A percentile compares a stretch with the other conserved stretches of the same genome.
Evolutionary conservation across 1,284 basidiomycete species (phyloP).

Genomic region (Lentinus polychrous): DNA sequence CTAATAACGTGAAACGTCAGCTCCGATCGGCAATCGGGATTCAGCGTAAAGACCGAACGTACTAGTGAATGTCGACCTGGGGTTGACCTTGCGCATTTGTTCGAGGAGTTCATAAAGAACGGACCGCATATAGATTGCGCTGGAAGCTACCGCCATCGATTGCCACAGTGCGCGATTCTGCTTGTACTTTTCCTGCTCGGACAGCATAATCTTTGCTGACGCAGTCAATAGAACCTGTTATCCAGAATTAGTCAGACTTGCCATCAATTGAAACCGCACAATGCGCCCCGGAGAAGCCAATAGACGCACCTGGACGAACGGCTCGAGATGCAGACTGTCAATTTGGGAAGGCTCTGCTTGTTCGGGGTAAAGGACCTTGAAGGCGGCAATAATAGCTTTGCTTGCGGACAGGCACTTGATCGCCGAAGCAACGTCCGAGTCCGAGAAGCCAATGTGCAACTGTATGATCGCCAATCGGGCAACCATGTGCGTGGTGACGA

Average conservation of each 20-base stretch:
- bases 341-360: background rate
- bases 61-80: constrained; percentile 1
- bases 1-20: too few relatives aligned
- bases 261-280: background rate
- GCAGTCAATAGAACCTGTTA: constrained; percentile 12
- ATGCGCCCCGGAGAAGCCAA: background rate
- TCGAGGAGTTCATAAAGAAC: constrained; percentile 3
- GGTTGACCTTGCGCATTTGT: constrained; percentile 3
- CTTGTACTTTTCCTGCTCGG: constrained; percentile 5
- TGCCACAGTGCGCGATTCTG: constrained; percentile 1
- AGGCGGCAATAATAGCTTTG: constrained; percentile 12
- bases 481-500: constrained; percentile 17
- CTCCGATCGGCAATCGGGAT: too few relatives aligned
- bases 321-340: constrained; percentile 8
- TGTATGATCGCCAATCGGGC: constrained; percentile 30
- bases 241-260: background rate
- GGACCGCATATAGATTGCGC: constrained; percentile 1
- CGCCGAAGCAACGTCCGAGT: constrained; percentile 8
- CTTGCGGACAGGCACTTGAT: constrained; percentile 10
- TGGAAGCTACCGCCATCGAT: background rate
- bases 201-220: constrained; percentile 6
- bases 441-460: constrained; percentile 27
- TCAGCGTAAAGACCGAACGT: background rate
- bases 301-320: constrained; percentile 10
- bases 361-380: constrained; percentile 3